Base-by-base conservation (phyloP, 2,329 filamentous ascomycete genomes). In the Ceratocystis destructans region DNA sequence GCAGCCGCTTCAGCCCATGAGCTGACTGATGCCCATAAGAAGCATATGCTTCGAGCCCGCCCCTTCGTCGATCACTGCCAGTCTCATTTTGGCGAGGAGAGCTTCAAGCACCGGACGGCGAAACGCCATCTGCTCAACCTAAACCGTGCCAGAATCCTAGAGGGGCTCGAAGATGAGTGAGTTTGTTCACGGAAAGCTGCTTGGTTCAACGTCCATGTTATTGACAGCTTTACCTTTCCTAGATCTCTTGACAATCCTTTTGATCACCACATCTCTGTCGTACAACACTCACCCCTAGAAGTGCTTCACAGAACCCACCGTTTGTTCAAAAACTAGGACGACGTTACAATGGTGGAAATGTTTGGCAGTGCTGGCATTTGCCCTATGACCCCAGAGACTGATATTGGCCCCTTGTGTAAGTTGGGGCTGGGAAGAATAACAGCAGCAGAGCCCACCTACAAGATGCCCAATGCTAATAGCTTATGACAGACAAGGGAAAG, bases 351-450 rank as follows among this genome's bases (percentile, higher is more conserved):
- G 5, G 70, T 70, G 61, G 72, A 69, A 67, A 71, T 79, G 7
- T 79, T 79, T 68, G 71, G 74, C 2, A 73, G 73, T 25, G 75
- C 75, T 62, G 74, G 73, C 33, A 76, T 77, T 17, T 83, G 80
- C 65, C 74, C 81, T 10, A 73, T 82, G 31, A 78, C 75, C 2
- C 79, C 79, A 0, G 80, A 82, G 69, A 77, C 78, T 10, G 82
- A 79, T 2, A 74, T 81, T 70, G 80, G 80, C 1, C 80, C 80
- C 53, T 78, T 79, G 70, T 80, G 72, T 70, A 70, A 64, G 69
- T 68, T 20, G n/a, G 3, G n/a, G 48, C 48, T 22, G 37, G n/a
- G 48, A 25, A 22, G 7, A 20, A 10, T 1, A 10, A 41, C 20
- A 12, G n/a, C 20, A n/a, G 3, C 3, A 66, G 15, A 17, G 10